Conservation (phyloP, 164 flowering plant genomes). For the Umbellularia californica region DNA sequence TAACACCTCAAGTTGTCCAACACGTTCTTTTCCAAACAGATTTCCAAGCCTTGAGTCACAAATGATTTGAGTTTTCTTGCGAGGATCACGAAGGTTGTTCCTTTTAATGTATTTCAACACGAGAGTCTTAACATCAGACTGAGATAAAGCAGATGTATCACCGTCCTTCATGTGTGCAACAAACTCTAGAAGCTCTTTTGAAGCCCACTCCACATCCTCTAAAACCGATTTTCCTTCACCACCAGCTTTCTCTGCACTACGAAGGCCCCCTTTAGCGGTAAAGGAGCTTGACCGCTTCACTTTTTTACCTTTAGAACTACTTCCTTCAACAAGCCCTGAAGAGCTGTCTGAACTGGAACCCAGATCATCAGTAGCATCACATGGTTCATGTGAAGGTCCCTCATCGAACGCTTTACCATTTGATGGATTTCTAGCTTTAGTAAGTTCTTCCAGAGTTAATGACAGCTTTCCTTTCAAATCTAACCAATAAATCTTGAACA, state of each 20-base stretch:
- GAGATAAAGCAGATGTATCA: conserved; percentile 57
- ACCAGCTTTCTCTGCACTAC: background rate
- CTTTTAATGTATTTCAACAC: conserved; percentile 75
- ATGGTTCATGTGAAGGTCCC: conserved; percentile 37
- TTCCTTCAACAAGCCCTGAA: conserved; percentile 31
- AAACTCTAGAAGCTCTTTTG: conserved; percentile 85
- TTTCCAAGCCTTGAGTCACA: conserved; percentile 78
- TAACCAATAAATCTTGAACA: conserved; percentile 86
- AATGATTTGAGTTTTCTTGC: conserved; percentile 70
- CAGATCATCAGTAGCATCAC: conserved; percentile 43
- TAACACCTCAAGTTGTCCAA: conserved; percentile 92
- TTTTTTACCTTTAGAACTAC: conserved; percentile 47
- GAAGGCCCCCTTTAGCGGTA: conserved; percentile 12
- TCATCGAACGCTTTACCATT: conserved; percentile 43
- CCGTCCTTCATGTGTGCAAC: conserved; percentile 85
- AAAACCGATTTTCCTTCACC: conserved; percentile 27
- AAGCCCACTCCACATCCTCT: conserved; percentile 67
- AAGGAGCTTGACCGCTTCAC: conserved; percentile 35
- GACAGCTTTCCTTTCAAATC: conserved; percentile 60
- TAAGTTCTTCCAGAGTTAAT: conserved; percentile 55
- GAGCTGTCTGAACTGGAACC: conserved; percentile 57
- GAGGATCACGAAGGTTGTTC: conserved; percentile 89
- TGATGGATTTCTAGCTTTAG: conserved; percentile 60
- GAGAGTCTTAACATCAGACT: conserved; percentile 76
- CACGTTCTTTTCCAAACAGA: conserved; percentile 76